phyloP scores from a whole-genome alignment of 192 early-diverging fungal species.

The Rhizophagus prolifer region DNA sequence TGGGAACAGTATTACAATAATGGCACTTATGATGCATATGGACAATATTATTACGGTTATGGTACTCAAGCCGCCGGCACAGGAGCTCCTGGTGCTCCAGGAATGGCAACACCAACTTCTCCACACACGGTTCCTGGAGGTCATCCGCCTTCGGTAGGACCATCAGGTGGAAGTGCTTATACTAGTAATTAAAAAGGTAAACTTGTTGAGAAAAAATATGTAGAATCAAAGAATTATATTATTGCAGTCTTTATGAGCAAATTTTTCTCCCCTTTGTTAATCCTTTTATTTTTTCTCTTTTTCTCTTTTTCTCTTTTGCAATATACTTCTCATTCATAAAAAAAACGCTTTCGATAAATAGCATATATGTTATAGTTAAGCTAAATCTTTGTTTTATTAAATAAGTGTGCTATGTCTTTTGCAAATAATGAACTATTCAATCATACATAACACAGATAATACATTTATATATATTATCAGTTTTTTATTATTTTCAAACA shows the following conservation, averaged over 20 bases:
- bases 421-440: slow-evolving; percentile 4
- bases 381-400: background rate
- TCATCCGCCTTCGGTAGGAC: slow-evolving; percentile 3
- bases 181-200: background rate
- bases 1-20: slow-evolving; percentile 28
- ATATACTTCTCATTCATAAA: background rate
- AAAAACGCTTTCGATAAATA: background rate
- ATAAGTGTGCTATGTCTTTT: background rate
- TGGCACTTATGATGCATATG: slow-evolving; percentile 26
- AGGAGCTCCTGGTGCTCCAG: slow-evolving; percentile 1
- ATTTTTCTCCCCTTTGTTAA: background rate
- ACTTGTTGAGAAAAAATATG: background rate
- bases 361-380: background rate
- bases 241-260: background rate
- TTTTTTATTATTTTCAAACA: no score
- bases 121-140: background rate
- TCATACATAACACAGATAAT: background rate
- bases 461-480: background rate
- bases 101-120: background rate
- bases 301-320: background rate
- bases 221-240: background rate
- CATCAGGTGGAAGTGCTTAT: slow-evolving; percentile 2
- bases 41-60: slow-evolving; percentile 26
- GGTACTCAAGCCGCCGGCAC: slow-evolving; percentile 12
- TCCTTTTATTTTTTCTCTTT: background rate